Evolutionary conservation across 2,329 filamentous ascomycete species (phyloP), one percentile per base, ranked within the genome.

Genomic region (Torrubiellomyces zombiae): DNA sequence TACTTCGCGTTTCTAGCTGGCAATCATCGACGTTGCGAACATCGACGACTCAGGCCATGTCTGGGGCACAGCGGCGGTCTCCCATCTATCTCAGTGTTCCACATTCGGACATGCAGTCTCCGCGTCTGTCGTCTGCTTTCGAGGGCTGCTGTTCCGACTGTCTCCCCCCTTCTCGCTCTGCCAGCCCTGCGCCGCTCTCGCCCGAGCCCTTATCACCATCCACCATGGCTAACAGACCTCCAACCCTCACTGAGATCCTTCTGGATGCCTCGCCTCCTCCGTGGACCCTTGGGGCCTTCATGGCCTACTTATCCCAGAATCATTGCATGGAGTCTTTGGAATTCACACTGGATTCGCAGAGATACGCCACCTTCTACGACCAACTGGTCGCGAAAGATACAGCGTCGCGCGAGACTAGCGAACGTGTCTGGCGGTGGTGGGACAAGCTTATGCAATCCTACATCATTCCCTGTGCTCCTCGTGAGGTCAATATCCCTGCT

Each of bases 261-360:
- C 68, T 79, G 35, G 89, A 94, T 53, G 70, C 68, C 21, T 80
- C 89, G 18, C 73, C 80, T 7, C 74, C 82, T 20, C 89, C 89
- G 37, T 95, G 82, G 66, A 93, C 85, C 0, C 61, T 94, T 7
- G 75, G 72, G 31, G 86, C 86, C 16, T 95, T 95, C 51, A 95
- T 89, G 71, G 85, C 85, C 28, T 95, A 92, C 43, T 65, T 95
- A 4, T 94, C 86, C 1, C 85, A 92, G 44, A 95, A 95, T 43
- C 86, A 95, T 52, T 98, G 89, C 46, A 60, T 95, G 35, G 89
- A 98, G 51, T 94, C 85, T 2, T 61, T 98, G 19, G 89, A 95
- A 46, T 98, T 98, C 50, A 93, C 85, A 20, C 76, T 94, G 63
- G 89, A 94, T 47, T 79, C 86, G 13, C 78, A 83, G 29, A 69